phyloP scores from a whole-genome alignment of 768 basidiomycete species.

The Calocybe gangraenosa region DNA sequence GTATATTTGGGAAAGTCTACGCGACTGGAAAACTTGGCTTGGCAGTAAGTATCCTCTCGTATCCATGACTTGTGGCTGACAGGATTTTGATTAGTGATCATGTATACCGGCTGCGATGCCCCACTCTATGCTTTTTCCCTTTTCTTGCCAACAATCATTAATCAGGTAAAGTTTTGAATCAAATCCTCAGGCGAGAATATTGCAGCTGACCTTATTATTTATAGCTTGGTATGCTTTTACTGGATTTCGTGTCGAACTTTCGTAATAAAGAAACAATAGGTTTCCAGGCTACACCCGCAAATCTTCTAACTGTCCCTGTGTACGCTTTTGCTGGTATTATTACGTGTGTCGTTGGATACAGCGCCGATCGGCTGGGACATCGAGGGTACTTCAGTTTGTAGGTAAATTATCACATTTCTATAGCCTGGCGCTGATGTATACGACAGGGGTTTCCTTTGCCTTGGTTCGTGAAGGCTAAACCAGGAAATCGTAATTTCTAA shows the following conservation, averaged over 20 bases:
- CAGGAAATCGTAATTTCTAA: constrained; percentile 11
- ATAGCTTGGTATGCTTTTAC: constrained; percentile 35
- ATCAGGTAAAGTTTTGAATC: constrained; percentile 38
- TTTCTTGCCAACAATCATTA: constrained; percentile 79
- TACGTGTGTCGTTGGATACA: constrained; percentile 61
- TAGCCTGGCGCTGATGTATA: background rate
- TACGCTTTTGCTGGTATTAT: constrained; percentile 65
- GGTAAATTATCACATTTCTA: constrained; percentile 15
- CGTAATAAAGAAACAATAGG: constrained; percentile 29
- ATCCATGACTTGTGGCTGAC: background rate
- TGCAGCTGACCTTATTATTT: constrained; percentile 4
- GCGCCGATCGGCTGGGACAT: constrained; percentile 56
- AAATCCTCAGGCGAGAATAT: background rate
- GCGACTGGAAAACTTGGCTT: constrained; percentile 76
- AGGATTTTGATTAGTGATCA: constrained; percentile 35
- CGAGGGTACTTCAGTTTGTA: constrained; percentile 66
- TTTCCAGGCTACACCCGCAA: constrained; percentile 66
- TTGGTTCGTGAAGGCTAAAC: constrained; percentile 25
- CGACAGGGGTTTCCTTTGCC: constrained; percentile 29
- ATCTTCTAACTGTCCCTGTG: constrained; percentile 74
- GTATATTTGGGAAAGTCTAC: constrained; percentile 53
- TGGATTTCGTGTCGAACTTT: background rate
- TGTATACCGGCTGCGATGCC: constrained; percentile 54
- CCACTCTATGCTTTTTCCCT: constrained; percentile 76
- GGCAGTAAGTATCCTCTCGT: constrained; percentile 31